Evolutionary conservation across 169 alveolate species (phyloP).

Genomic region (Eimeria brunetti): DNA sequence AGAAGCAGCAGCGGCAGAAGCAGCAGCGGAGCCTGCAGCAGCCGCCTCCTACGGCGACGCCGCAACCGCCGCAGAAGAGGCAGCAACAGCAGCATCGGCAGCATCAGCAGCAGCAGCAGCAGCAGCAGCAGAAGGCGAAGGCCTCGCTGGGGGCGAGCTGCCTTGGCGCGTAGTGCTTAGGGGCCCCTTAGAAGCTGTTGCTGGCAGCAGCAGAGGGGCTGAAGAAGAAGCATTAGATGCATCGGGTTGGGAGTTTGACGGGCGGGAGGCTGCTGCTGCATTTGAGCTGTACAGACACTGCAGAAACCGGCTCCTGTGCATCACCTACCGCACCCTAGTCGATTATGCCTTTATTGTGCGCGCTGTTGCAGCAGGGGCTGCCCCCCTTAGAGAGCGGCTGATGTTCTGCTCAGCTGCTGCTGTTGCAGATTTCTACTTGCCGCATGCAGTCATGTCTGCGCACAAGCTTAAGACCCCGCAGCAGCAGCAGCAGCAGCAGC

Average conservation of each 20-base stretch:
- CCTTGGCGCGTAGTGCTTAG: background rate
- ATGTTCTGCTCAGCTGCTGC: slow-evolving; percentile 76
- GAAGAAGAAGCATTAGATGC: background rate
- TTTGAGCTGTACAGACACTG: slow-evolving; percentile 65
- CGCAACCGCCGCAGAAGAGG: too few relatives aligned
- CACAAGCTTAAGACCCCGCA: slow-evolving; percentile 54
- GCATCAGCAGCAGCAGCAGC: slow-evolving; percentile 14
- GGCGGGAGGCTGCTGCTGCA: slow-evolving; percentile 59
- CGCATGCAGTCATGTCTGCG: slow-evolving; percentile 33
- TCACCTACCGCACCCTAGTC: slow-evolving; percentile 48
- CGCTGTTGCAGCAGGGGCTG: slow-evolving; percentile 30
- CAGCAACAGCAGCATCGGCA: background rate
- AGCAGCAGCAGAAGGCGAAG: background rate
- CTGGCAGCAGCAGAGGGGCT: background rate
- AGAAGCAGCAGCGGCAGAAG: background rate
- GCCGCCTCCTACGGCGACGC: too few relatives aligned
- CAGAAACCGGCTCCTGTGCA: slow-evolving; percentile 58
- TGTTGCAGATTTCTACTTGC: slow-evolving; percentile 76
- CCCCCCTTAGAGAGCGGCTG: slow-evolving; percentile 55
- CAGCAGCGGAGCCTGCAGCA: background rate
- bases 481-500: background rate
- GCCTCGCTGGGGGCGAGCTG: background rate
- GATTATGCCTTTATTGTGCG: slow-evolving; percentile 63
- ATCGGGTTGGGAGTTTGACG: background rate
- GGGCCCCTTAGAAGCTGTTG: background rate